phyloP scores from a whole-genome alignment of 139 green algal genomes.

The Picochlorum sp. region DNA sequence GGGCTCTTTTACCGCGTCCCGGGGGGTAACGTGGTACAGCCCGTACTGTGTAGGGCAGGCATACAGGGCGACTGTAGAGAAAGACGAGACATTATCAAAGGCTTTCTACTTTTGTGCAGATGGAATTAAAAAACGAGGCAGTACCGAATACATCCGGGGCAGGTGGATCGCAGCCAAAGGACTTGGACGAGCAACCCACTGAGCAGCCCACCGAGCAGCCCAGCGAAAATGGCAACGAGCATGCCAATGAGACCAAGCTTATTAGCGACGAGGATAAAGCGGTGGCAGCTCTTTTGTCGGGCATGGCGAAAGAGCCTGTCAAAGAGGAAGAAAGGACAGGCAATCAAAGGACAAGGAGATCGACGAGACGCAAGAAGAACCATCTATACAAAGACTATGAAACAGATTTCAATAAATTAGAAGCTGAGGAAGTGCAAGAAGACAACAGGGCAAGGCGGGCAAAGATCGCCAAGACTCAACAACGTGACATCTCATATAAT shows the following conservation, averaged over 20 bases:
- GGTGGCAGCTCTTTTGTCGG: neutral
- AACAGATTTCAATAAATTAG: neutral
- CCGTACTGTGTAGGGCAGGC: no score
- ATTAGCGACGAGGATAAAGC: neutral
- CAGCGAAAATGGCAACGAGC: no score
- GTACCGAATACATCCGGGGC: neutral
- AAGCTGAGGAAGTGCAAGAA: neutral
- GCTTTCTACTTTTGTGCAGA: neutral
- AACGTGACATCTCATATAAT: neutral
- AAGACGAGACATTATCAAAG: no score
- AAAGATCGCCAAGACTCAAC: neutral
- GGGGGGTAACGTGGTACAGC: no score
- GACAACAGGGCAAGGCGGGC: neutral
- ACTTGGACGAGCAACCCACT: neutral
- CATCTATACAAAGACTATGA: neutral
- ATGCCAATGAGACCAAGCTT: neutral
- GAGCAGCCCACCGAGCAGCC: no score
- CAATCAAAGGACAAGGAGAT: neutral
- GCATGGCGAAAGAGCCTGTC: neutral
- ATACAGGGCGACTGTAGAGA: no score
- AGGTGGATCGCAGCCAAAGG: neutral
- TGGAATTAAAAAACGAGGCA: slow-evolving; percentile 14
- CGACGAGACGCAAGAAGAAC: neutral
- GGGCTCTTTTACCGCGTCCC: no score
- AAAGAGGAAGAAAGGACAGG: neutral